phyloP scores from a whole-genome alignment of 192 early-diverging fungal species.

The Coemansia javaensis region DNA sequence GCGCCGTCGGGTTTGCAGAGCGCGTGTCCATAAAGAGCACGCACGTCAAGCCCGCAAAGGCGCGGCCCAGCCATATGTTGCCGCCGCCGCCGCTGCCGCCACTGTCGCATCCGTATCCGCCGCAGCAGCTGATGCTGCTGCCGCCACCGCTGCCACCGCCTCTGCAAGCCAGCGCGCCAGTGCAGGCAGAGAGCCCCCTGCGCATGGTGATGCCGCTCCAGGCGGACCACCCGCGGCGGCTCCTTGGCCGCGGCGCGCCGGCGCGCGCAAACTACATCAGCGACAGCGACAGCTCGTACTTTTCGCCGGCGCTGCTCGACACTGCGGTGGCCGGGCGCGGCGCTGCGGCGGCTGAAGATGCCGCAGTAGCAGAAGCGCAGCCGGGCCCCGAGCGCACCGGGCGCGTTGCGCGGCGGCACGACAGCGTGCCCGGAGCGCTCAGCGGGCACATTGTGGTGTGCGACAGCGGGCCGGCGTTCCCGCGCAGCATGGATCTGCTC shows the following conservation, averaged over 20 bases:
- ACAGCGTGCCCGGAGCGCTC: conserved; percentile 14
- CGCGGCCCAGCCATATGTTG: no score
- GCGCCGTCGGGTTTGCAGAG: conserved; percentile 32
- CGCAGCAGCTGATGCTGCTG: background rate
- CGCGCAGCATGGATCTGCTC: conserved; percentile 44
- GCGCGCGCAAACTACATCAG: conserved; percentile 29
- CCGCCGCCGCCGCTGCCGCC: no score
- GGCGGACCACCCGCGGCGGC: conserved; percentile 16
- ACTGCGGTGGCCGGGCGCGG: background rate
- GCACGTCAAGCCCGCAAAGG: background rate
- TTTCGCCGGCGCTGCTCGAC: conserved; percentile 12
- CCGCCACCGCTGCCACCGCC: background rate
- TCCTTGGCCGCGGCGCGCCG: conserved; percentile 1
- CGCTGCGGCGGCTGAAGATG: no score
- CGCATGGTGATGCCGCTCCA: no score
- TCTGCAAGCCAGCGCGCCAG: no score
- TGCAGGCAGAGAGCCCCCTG: conserved; percentile 24
- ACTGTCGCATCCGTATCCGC: no score
- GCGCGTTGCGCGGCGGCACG: conserved; percentile 1
- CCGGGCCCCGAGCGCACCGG: no score
- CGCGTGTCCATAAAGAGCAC: conserved; percentile 35
- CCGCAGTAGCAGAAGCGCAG: no score
- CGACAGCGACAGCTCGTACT: conserved; percentile 42
- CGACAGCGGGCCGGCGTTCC: conserved; percentile 35
- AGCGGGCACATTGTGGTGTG: conserved; percentile 41